Base-by-base conservation (phyloP, 176 grass and related monocot species). In the Eremochloa ophiuroides region DNA sequence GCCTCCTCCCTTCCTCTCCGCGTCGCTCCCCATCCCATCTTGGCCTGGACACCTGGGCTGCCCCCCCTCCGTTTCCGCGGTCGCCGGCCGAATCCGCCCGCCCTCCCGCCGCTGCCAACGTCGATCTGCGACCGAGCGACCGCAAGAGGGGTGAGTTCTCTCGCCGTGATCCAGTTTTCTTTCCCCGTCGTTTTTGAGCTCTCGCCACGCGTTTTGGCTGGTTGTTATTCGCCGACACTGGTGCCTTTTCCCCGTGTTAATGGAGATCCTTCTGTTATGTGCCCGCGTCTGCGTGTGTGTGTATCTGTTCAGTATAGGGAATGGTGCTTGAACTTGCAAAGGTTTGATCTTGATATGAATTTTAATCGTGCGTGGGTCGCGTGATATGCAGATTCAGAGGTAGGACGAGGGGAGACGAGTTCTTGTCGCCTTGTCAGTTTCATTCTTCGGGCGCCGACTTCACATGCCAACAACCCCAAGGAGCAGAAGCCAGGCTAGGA, bases 401-500 rank as follows among this genome's bases (percentile, higher is more conserved):
- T 74, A 30, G 81, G 75, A 10, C 37, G 29, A 67, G 38, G 13
- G n/a, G 28, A 58, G 81, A 23, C 11, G 38, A 84, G 60, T 46
- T 74, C 48, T 41, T 82, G 53, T 66, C 82, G 31, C 69, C 48
- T 41, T 82, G 53, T 66, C 82, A 26, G 58, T 80, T 72, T 79
- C 71, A 50, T 85, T 59, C 28, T 48, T 61, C n/a, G 85, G 68
- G 28, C 13, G 76, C 70, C 46, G 72, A 77, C 63, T 65, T 83
- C 91, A 82, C 88, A 90, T 93, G 91, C 73, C 86, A 85, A 68
- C 91, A 80, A 81, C 76, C 64, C 86, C 83, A 8, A 73, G 88
- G 75, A 83, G 65, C 75, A 86, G 91, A 84, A 80, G 69, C 81
- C 88, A 88, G 71, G 44, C 82, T 40, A 93, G 91, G 85, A 82